A percentile compares a stretch with the other conserved stretches of the same genome.
Evolutionary conservation across 148 eudicot species (phyloP).

Genomic region (Tetragonia tetragonoides): DNA sequence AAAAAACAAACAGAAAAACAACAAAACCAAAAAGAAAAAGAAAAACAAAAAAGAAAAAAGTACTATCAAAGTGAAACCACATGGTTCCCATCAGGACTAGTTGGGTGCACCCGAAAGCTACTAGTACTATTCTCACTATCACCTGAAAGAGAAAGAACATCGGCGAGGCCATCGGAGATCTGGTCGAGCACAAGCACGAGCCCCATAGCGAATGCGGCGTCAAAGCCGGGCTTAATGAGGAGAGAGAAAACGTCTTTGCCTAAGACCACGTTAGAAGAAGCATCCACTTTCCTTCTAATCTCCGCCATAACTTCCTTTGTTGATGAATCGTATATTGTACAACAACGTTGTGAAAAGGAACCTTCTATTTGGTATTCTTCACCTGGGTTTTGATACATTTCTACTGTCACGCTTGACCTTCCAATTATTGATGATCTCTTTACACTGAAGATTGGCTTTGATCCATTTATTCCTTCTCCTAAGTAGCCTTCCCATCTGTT

Average conservation of each 20-base stretch:
- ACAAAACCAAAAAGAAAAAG: neutral
- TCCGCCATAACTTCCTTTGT: conserved; percentile 58
- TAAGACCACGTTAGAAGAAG: conserved; percentile 53
- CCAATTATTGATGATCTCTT: conserved; percentile 81
- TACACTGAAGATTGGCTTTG: conserved; percentile 83
- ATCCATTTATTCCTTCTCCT: conserved; percentile 62
- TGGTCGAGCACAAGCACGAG: conserved; percentile 76
- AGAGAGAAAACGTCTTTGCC: conserved; percentile 77
- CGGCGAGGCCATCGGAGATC: conserved; percentile 39
- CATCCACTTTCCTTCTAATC: conserved; percentile 79
- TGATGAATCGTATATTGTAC: conserved; percentile 49
- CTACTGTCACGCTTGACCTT: conserved; percentile 67
- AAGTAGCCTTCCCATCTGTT: conserved; percentile 89
- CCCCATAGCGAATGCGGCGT: conserved; percentile 86
- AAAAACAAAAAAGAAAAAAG: neutral
- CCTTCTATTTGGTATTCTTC: conserved; percentile 85
- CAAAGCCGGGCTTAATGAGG: conserved; percentile 62
- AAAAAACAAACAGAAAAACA: neutral
- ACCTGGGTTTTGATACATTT: conserved; percentile 43
- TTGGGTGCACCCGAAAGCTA: neutral
- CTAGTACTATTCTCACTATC: conserved; percentile 17
- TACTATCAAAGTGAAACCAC: neutral
- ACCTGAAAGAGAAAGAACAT: conserved; percentile 12
- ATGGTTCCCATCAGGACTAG: conserved; percentile 12
- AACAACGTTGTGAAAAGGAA: conserved; percentile 51